Evolutionary conservation across 495 filamentous ascomycete genomes (phyloP).

Genomic region (Penicillium robsamsonii): DNA sequence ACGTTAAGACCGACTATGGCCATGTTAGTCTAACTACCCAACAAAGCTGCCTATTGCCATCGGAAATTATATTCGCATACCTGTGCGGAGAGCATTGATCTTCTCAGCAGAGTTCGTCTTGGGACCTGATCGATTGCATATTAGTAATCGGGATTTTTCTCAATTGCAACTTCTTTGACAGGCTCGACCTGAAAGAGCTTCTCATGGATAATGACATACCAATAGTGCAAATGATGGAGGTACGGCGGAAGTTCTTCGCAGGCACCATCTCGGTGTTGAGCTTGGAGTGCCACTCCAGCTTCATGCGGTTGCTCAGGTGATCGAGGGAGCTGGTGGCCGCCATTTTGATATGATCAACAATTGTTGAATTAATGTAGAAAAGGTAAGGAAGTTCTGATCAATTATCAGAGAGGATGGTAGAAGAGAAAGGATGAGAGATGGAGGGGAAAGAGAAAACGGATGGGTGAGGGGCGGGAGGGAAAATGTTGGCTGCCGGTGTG

Average conservation of each 20-base stretch:
- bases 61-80: slow-evolving; percentile 32
- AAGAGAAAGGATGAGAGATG: slow-evolving; percentile 16
- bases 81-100: slow-evolving; percentile 84
- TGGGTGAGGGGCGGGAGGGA: slow-evolving; percentile 34
- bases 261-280: slow-evolving; percentile 77
- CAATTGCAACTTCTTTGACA: background rate
- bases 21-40: slow-evolving; percentile 15
- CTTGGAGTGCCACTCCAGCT: slow-evolving; percentile 88
- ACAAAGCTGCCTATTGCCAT: background rate
- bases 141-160: slow-evolving; percentile 16
- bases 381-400: slow-evolving; percentile 10
- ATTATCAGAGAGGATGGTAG: slow-evolving; percentile 14
- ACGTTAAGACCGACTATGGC: slow-evolving; percentile 81
- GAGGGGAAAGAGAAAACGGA: slow-evolving; percentile 29
- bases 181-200: background rate
- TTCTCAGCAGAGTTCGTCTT: slow-evolving; percentile 98
- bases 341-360: slow-evolving; percentile 38
- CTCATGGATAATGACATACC: slow-evolving; percentile 50
- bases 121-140: slow-evolving; percentile 54
- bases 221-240: slow-evolving; percentile 98
- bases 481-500: slow-evolving; percentile 41
- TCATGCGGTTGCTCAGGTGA: slow-evolving; percentile 76
- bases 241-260: slow-evolving; percentile 83
- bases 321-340: slow-evolving; percentile 63
- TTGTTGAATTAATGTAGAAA: slow-evolving; percentile 16